Evolutionary conservation across 495 filamentous ascomycete species (phyloP), one percentile per base, ranked within the genome.

Genomic region (Aspergillus cavernicola): DNA sequence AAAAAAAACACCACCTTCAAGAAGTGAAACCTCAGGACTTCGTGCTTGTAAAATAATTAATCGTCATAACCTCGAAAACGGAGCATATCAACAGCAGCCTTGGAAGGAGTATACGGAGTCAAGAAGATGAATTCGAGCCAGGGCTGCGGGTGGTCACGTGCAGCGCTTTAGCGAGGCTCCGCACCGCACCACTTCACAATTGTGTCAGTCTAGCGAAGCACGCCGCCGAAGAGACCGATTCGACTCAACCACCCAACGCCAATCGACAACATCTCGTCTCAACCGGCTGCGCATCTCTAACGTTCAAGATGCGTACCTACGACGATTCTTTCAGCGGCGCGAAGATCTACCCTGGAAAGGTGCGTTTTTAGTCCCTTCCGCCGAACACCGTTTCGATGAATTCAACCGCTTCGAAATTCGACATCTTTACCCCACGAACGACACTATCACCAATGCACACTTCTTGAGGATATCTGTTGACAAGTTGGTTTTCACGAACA

Each of bases 261-360:
- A 75, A 75, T 63, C 70, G 68, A 70, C 65, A 71, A 67, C 65
- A 61, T 55, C 55, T 60, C 57, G 53, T 63, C 56, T 52, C 47
- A 56, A 63, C 66, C 69, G 70, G 71, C 69, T 66, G 68, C 72
- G 72, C 74, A 77, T 77, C 72, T 58, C 60, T 64, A 58, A 71
- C 80, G 80, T 78, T 79, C 85, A 89, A 77, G 73, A 95, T 95
- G 90, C 86, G 89, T 82, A 95, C 90, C 77, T 97, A 95, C 90
- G 90, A 96, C 82, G 92, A 97, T 78, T 84, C 86, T 68, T 97
- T 97, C 86, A 90, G 86, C 80, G 92, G 92, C 73, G 85, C 91
- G 83, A 92, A 88, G 85, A 96, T 97, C 79, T 97, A 96, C 85
- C 92, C 92, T 69, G 92, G 92, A 76, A 97, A 96, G 91, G 92